phyloP scores from a whole-genome alignment of 768 basidiomycete genomes.

The Trametes sanguinea region DNA sequence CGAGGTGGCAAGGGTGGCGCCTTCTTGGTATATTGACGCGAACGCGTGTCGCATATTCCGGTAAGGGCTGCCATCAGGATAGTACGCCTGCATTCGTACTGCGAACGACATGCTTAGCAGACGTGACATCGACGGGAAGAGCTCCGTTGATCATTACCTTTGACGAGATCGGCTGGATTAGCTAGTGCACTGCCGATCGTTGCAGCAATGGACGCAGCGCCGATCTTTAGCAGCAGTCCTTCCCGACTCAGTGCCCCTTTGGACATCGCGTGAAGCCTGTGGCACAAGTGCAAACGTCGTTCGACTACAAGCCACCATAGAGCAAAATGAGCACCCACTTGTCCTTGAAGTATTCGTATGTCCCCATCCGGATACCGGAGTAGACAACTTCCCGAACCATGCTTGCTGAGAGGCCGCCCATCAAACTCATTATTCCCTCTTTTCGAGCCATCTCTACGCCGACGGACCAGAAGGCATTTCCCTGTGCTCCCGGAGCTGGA shows the following conservation, averaged over 20 bases:
- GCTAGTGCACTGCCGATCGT: slow-evolving; percentile 39
- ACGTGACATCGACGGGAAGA: no score
- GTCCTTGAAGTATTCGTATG: slow-evolving; percentile 43
- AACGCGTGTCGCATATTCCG: slow-evolving; percentile 36
- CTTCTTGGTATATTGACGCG: slow-evolving; percentile 34
- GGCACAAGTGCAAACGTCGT: neutral
- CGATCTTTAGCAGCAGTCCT: slow-evolving; percentile 37
- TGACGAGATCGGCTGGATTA: slow-evolving; percentile 40
- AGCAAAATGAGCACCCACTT: slow-evolving; percentile 24
- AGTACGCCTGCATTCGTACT: slow-evolving; percentile 43
- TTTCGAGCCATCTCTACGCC: slow-evolving; percentile 37
- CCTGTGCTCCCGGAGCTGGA: slow-evolving; percentile 32
- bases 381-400: slow-evolving; percentile 40
- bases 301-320: neutral
- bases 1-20: slow-evolving; percentile 18
- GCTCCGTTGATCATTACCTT: slow-evolving; percentile 26
- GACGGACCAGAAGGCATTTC: slow-evolving; percentile 37
- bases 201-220: slow-evolving; percentile 35
- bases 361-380: slow-evolving; percentile 38
- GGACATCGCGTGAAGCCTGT: slow-evolving; percentile 28
- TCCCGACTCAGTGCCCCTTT: slow-evolving; percentile 33
- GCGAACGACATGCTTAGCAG: neutral
- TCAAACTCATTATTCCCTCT: slow-evolving; percentile 36
- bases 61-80: slow-evolving; percentile 38
- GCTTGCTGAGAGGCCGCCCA: slow-evolving; percentile 37